Percentiles rank a stretch among this genome's conserved stretches.
phyloP scores from a whole-genome alignment of 2,329 filamentous ascomycete genomes.

The Penicillium sp. region DNA sequence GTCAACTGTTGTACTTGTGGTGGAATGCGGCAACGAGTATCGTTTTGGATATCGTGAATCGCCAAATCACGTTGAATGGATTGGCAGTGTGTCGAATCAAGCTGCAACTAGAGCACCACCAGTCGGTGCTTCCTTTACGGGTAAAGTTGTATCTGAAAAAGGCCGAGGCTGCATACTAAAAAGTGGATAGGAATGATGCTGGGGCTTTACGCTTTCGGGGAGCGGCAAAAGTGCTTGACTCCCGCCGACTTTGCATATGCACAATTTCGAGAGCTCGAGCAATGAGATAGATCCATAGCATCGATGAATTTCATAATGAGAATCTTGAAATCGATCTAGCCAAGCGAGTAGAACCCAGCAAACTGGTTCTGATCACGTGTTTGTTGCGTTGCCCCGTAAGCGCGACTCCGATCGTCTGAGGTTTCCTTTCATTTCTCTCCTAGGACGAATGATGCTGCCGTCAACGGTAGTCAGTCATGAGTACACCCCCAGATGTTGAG shows the following conservation, averaged over 20 bases:
- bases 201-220: conserved; percentile 47
- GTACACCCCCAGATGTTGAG: background rate
- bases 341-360: background rate
- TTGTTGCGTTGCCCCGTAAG: background rate
- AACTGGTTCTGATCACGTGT: background rate
- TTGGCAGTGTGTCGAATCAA: conserved; percentile 30
- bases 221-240: conserved; percentile 38
- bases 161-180: background rate
- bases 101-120: conserved; percentile 37
- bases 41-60: conserved; percentile 25
- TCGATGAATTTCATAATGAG: background rate
- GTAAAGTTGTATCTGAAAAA: background rate
- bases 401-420: no score
- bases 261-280: conserved; percentile 11
- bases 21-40: conserved; percentile 34
- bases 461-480: background rate
- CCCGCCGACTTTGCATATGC: conserved; percentile 45
- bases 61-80: conserved; percentile 18
- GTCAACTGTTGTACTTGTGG: conserved; percentile 24
- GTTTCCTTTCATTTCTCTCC: no score
- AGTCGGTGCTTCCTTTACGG: conserved; percentile 43
- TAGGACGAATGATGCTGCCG: no score
- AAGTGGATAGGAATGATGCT: conserved; percentile 41
- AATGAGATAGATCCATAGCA: background rate
- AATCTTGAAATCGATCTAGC: no score